Evolutionary conservation across 306 rosid species (phyloP).

Genomic region (Cicer pinnatifidum): DNA sequence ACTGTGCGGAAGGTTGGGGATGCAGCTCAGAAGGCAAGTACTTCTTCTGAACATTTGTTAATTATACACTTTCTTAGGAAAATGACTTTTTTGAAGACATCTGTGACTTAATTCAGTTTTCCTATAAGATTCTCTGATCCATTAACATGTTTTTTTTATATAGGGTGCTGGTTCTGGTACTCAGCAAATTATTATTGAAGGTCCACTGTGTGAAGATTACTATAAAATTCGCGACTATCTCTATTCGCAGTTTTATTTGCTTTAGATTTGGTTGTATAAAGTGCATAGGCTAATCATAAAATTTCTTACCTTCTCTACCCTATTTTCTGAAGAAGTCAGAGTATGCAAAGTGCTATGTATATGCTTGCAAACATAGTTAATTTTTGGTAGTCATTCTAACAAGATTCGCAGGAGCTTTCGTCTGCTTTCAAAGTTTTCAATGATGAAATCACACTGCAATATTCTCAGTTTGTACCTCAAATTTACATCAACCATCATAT

Average conservation of each 20-base stretch:
- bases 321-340: slow-evolving; percentile 22
- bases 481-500: slow-evolving; percentile 26
- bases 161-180: slow-evolving; percentile 90
- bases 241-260: slow-evolving; percentile 83
- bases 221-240: slow-evolving; percentile 81
- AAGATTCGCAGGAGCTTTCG: slow-evolving; percentile 21
- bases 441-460: slow-evolving; percentile 30
- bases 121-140: slow-evolving; percentile 42
- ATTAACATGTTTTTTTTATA: not conserved
- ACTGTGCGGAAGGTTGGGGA: slow-evolving; percentile 92
- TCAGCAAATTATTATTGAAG: slow-evolving; percentile 90
- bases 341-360: not conserved
- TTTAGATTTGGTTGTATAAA: slow-evolving; percentile 46
- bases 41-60: slow-evolving; percentile 37
- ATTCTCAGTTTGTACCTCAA: slow-evolving; percentile 4
- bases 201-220: slow-evolving; percentile 88
- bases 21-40: slow-evolving; percentile 82
- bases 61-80: slow-evolving; percentile 19
- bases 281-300: slow-evolving; percentile 36
- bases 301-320: slow-evolving; percentile 24
- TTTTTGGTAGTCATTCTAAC: not conserved
- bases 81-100: not conserved
- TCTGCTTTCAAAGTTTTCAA: not conserved
- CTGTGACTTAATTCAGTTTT: not conserved
- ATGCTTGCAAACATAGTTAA: slow-evolving; percentile 23